phyloP scores from a whole-genome alignment of 108 stramenopile species.

The Pinguiococcus pyrenoidosus region DNA sequence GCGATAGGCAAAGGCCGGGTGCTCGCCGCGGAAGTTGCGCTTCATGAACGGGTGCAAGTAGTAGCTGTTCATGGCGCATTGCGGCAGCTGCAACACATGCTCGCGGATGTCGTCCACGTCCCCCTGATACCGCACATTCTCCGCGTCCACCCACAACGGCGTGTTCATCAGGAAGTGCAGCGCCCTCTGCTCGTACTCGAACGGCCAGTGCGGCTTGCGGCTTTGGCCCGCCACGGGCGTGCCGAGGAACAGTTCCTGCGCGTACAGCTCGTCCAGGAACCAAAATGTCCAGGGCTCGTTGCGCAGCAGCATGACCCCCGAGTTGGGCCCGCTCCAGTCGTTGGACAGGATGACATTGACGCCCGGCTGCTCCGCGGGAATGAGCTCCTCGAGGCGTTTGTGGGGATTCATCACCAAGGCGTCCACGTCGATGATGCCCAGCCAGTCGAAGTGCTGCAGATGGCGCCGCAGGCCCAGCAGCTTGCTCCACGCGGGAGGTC shows the following conservation, averaged over 20 bases:
- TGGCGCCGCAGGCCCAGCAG: conserved; percentile 13
- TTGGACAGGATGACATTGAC: conserved; percentile 23
- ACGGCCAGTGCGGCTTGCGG: conserved; percentile 13
- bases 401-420: conserved; percentile 27
- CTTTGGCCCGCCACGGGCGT: not conserved
- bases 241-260: conserved; percentile 10
- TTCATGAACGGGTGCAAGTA: conserved; percentile 19
- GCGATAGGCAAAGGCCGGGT: no score
- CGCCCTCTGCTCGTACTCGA: conserved; percentile 26
- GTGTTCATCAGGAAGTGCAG: conserved; percentile 32
- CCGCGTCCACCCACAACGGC: conserved; percentile 4
- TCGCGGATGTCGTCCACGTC: conserved; percentile 4
- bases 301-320: conserved; percentile 23
- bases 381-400: conserved; percentile 14
- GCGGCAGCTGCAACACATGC: conserved; percentile 15
- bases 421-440: conserved; percentile 30
- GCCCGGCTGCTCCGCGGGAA: conserved; percentile 14
- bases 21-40: not conserved
- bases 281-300: conserved; percentile 10
- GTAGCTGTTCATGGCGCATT: conserved; percentile 37
- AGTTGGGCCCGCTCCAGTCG: conserved; percentile 32
- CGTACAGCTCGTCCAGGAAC: conserved; percentile 22
- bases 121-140: conserved; percentile 11
- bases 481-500: conserved; percentile 33
- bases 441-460: conserved; percentile 20